Evolutionary conservation across 2,329 filamentous ascomycete genomes (phyloP).

Genomic region (Fusarium torulosum): DNA sequence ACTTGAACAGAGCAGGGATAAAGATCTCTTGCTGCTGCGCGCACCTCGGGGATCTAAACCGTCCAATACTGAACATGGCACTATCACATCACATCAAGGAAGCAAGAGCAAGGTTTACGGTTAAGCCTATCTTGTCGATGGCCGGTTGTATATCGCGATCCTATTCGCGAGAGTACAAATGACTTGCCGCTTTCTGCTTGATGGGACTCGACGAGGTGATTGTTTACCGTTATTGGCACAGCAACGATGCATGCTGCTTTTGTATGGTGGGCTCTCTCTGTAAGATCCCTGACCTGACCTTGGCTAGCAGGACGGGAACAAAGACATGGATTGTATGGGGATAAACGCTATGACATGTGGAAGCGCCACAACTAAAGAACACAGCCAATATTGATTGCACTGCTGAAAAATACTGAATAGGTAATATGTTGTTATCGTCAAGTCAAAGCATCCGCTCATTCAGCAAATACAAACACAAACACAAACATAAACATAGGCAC

Average conservation of each 20-base stretch:
- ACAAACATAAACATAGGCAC: slow-evolving; percentile 8
- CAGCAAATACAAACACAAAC: slow-evolving; percentile 4
- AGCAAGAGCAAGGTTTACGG: slow-evolving; percentile 31
- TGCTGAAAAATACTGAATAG: slow-evolving; percentile 8
- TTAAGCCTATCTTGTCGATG: slow-evolving; percentile 30
- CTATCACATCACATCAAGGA: slow-evolving; percentile 6
- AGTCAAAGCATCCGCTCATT: background rate
- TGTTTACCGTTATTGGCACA: slow-evolving; percentile 36
- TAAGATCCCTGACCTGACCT: slow-evolving; percentile 21
- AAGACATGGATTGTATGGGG: slow-evolving; percentile 13
- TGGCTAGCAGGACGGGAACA: slow-evolving; percentile 19
- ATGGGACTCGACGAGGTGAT: slow-evolving; percentile 7
- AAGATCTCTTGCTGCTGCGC: slow-evolving; percentile 4
- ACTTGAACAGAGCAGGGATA: slow-evolving; percentile 28
- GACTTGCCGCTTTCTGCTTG: slow-evolving; percentile 36
- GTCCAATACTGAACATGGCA: slow-evolving; percentile 11
- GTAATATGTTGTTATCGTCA: slow-evolving; percentile 6
- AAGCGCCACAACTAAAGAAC: slow-evolving; percentile 16
- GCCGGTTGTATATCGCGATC: slow-evolving; percentile 1
- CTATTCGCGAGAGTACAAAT: slow-evolving; percentile 26
- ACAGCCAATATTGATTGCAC: background rate
- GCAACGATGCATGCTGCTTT: slow-evolving; percentile 2
- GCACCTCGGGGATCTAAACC: slow-evolving; percentile 2
- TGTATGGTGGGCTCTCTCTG: slow-evolving; percentile 27
- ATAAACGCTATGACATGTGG: slow-evolving; percentile 30